Evolutionary conservation across 164 flowering plant species (phyloP), one percentile per base, ranked within the genome.

Genomic region (Amborella trichopoda): DNA sequence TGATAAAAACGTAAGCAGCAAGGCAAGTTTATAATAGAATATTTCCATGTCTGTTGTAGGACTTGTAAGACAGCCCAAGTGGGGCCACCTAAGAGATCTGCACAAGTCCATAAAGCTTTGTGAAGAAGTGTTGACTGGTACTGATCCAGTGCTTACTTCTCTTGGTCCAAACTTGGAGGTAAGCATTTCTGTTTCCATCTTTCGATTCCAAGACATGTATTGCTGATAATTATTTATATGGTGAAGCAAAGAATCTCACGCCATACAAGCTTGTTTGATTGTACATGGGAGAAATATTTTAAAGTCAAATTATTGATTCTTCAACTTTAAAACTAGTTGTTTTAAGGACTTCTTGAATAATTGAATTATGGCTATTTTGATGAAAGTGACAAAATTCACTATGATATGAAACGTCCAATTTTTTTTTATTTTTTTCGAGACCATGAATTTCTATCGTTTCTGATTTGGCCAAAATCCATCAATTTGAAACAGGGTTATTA

Each of bases 21-120:
- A 14, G 14, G 11, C 14, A 14, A 30, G 14, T 30, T 30, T 32
- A 20, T 14, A 20, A 37, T 21, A 5, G 12, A 2, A 0, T 23
- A 2, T 49, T 49, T 38, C 26, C 44, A 33, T 48, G 11, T 51
- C 8, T 42, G 34, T 38, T 66, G 38, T 72, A 91, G 96, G 99
- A n/a, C 60, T 74, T 49, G 48, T 73, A 54, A 66, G 81, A 38
- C 94, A 87, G 55, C 99, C 94, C 10, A 87, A 91, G 57, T 91
- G 90, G 88, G 99, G 99, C 5, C 96, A 91, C 58, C 62, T 91
- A 26, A 81, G 62, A 63, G 99, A 91, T 49, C 41, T 91, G 53
- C 99, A 87, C 56, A 78, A 75, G 64, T 83, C 95, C 38, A 73
- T 91, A 49, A 91, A 84, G 72, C 95, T 84, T 27, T 84, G 96